A percentile compares a stretch with the other conserved stretches of the same genome.
phyloP scores from a whole-genome alignment of 805 yeast species.

The Yamadazyma olivae region DNA sequence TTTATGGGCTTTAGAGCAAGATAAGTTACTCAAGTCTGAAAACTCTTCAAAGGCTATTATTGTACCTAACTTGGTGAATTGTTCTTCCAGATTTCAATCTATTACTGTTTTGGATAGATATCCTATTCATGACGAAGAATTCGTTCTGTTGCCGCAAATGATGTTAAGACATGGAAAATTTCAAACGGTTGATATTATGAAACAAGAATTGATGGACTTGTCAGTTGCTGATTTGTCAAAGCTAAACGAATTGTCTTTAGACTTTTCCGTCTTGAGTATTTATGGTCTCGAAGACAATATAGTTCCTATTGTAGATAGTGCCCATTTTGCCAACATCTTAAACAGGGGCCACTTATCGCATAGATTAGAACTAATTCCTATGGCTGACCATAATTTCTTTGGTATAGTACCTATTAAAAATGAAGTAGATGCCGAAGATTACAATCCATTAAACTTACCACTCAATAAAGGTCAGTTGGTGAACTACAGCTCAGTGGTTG shows the following conservation, averaged over 20 bases:
- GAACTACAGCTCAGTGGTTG: constrained; percentile 59
- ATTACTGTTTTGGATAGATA: constrained; percentile 43
- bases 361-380: constrained; percentile 52
- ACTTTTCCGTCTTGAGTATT: constrained; percentile 57
- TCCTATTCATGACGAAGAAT: constrained; percentile 15
- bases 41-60: constrained; percentile 29
- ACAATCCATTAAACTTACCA: constrained; percentile 42
- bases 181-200: constrained; percentile 40
- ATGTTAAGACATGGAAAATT: constrained; percentile 50
- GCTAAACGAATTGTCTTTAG: constrained; percentile 40
- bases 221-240: constrained; percentile 44
- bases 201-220: constrained; percentile 49
- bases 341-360: constrained; percentile 49
- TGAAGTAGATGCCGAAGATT: constrained; percentile 27
- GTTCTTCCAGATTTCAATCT: constrained; percentile 68
- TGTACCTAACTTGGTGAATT: constrained; percentile 69
- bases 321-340: constrained; percentile 55
- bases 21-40: constrained; percentile 26
- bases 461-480: constrained; percentile 41
- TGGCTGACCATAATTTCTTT: constrained; percentile 81
- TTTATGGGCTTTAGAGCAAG: constrained; percentile 58
- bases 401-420: constrained; percentile 43
- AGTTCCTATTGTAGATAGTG: constrained; percentile 63
- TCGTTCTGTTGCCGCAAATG: constrained; percentile 16
- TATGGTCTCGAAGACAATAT: constrained; percentile 70